These are phyloP conservation scores for Linderina pennispora DNA, from an alignment of 192 early-diverging fungal genomes.

Conservation along the genomic window DNA sequence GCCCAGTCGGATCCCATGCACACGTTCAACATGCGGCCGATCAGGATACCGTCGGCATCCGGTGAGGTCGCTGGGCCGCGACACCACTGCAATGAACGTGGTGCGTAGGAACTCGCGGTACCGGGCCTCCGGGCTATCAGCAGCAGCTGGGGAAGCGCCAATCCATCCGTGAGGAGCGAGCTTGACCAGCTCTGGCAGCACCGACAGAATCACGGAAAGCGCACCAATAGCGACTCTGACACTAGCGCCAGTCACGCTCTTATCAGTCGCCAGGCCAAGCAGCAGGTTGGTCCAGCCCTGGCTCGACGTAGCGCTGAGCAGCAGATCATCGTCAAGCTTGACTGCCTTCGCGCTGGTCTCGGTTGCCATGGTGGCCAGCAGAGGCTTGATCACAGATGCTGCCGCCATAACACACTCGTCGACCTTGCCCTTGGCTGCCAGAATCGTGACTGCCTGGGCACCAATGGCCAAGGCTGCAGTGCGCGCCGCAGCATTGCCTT, in stretches of 20 bases:
- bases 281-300: conserved; percentile 17
- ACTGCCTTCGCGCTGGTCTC: no score
- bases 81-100: conserved; percentile 5
- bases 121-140: not conserved
- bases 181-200: conserved; percentile 1
- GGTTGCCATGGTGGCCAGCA: conserved; percentile 1
- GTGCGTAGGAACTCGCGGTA: conserved; percentile 18
- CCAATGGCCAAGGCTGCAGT: conserved; percentile 21
- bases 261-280: not conserved
- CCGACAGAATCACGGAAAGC: conserved; percentile 9
- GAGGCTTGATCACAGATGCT: conserved; percentile 6
- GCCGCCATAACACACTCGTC: conserved; percentile 5
- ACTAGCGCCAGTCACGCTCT: not conserved
- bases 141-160: not conserved
- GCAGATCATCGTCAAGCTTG: no score
- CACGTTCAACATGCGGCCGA: conserved; percentile 18
- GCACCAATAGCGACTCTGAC: conserved; percentile 9
- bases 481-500: not conserved
- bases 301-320: no score
- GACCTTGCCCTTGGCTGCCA: conserved; percentile 3
- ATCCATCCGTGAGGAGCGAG: conserved; percentile 25
- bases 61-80: conserved; percentile 8
- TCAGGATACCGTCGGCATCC: conserved; percentile 18
- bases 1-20: conserved; percentile 35
- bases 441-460: conserved; percentile 13